phyloP scores from a whole-genome alignment of 2,329 filamentous ascomycete genomes.

The Ophiocordyceps camponoti-leonardi region DNA sequence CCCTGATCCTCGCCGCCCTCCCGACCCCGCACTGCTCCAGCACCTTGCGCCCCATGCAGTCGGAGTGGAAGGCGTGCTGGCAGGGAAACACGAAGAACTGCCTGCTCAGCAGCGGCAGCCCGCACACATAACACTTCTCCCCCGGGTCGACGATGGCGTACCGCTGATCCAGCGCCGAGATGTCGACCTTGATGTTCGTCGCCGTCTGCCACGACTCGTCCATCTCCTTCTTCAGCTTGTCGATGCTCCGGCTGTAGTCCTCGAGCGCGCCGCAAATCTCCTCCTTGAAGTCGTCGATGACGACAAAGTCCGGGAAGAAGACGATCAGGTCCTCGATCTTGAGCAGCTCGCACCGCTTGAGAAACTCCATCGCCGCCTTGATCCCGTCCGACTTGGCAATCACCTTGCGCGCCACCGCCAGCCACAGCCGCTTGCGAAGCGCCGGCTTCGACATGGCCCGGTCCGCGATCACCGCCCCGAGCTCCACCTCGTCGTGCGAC shows the following conservation, averaged over 20 bases:
- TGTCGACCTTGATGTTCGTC: constrained; percentile 78
- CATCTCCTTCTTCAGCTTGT: constrained; percentile 81
- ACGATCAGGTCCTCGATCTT: constrained; percentile 94
- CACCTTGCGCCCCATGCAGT: constrained; percentile 77
- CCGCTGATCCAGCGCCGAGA: constrained; percentile 66
- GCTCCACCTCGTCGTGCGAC: constrained; percentile 74
- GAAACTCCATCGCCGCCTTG: constrained; percentile 83
- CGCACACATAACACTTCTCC: constrained; percentile 82
- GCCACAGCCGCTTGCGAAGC: constrained; percentile 86
- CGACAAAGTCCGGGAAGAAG: constrained; percentile 96
- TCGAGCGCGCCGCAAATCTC: constrained; percentile 91
- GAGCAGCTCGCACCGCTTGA: constrained; percentile 78
- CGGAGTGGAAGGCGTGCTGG: constrained; percentile 93
- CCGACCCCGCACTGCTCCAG: constrained; percentile 64
- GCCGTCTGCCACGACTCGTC: constrained; percentile 83
- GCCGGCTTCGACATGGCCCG: constrained; percentile 61
- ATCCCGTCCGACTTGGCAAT: constrained; percentile 77
- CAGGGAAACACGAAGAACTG: constrained; percentile 99
- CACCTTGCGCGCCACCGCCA: constrained; percentile 86
- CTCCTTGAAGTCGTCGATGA: constrained; percentile 98
- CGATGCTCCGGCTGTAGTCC: constrained; percentile 83
- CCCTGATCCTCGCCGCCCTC: constrained; percentile 63
- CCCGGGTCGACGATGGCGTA: constrained; percentile 96
- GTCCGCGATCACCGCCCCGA: constrained; percentile 80
- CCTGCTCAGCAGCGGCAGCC: constrained; percentile 66